Conservation (phyloP, 805 yeast species). For the Wickerhamomyces ciferrii region DNA sequence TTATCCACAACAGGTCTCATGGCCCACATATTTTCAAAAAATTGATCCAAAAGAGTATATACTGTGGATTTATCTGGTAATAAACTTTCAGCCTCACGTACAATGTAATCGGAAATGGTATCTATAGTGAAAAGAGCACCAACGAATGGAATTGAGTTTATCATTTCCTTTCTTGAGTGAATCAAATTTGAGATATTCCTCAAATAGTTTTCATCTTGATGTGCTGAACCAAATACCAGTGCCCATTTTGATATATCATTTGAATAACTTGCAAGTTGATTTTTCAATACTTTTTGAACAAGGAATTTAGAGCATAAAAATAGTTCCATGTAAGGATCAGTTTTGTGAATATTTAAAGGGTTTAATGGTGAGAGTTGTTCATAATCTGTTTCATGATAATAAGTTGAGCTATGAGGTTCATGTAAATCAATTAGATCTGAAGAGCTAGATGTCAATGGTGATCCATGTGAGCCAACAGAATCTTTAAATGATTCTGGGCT, state of each 20-base stretch:
- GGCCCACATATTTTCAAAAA: conserved; percentile 37
- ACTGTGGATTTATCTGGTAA: conserved; percentile 32
- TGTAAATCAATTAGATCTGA: conserved; percentile 8
- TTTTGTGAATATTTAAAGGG: conserved; percentile 6
- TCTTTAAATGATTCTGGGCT: too few species aligned
- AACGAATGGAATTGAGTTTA: conserved; percentile 4
- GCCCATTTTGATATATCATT: conserved; percentile 17
- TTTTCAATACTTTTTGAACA: conserved; percentile 1
- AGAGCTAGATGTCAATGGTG: too few species aligned
- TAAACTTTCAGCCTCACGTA: conserved; percentile 23
- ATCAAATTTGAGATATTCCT: not conserved
- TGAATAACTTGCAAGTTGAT: conserved; percentile 2
- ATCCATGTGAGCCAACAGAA: too few species aligned
- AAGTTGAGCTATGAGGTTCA: conserved; percentile 7
- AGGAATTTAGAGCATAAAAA: conserved; percentile 9
- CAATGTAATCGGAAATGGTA: conserved; percentile 24
- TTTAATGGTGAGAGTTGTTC: conserved; percentile 17
- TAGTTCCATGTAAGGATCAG: conserved; percentile 14
- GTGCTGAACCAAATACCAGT: conserved; percentile 7
- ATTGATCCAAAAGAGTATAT: conserved; percentile 35
- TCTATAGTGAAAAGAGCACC: conserved; percentile 2
- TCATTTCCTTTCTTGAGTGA: conserved; percentile 4
- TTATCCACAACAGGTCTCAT: conserved; percentile 42
- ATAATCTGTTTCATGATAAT: conserved; percentile 10
- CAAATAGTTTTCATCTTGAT: conserved; percentile 3